Evolutionary conservation across 169 alveolate genomes (phyloP).

Genomic region (Toxoplasma gondii): DNA sequence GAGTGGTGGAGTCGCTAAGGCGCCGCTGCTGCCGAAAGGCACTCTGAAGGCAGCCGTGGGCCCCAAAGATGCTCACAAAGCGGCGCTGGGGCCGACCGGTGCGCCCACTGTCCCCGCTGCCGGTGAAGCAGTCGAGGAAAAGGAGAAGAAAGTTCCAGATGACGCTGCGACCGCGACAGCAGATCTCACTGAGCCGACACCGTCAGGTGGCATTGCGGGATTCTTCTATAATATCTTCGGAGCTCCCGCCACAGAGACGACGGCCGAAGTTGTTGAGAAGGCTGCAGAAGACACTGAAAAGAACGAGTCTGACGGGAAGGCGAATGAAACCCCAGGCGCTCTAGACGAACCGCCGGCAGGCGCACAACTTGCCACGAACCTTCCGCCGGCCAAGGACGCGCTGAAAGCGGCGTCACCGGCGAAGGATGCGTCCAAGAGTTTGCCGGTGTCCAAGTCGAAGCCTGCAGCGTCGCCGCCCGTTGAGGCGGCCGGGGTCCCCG

Average conservation of each 20-base stretch:
- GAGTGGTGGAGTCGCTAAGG: no score
- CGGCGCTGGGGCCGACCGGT: no score
- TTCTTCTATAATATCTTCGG: conserved; percentile 10
- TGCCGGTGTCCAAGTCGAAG: no score
- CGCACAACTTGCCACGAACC: neutral
- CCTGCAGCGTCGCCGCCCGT: no score
- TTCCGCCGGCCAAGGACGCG: neutral
- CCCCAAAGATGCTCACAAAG: no score
- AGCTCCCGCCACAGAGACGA: neutral
- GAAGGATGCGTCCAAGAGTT: no score
- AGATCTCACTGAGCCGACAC: neutral
- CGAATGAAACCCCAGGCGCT: neutral
- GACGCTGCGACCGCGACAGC: neutral
- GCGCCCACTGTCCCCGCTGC: no score
- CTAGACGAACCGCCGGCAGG: neutral
- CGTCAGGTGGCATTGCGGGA: neutral
- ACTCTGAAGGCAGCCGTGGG: no score
- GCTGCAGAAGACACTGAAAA: neutral
- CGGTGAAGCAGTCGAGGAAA: neutral
- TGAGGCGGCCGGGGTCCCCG: no score
- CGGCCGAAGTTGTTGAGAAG: neutral
- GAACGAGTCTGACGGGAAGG: neutral
- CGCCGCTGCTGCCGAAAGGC: no score
- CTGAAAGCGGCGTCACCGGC: neutral
- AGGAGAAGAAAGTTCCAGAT: neutral